Conservation (phyloP, 2,329 filamentous ascomycete genomes). For the Tolypocladium endophyticum region DNA sequence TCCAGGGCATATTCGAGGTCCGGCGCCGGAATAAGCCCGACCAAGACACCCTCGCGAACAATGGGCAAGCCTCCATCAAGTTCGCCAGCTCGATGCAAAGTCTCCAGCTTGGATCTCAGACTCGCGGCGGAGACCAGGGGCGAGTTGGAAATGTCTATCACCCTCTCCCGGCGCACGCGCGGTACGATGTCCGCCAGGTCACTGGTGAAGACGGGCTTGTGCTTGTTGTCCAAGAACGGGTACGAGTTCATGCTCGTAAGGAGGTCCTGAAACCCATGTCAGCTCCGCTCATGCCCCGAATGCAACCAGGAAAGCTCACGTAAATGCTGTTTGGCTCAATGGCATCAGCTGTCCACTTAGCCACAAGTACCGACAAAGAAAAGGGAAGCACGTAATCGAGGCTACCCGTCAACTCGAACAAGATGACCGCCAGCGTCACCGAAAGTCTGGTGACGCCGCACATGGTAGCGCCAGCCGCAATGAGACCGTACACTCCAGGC, state of each 20-base stretch:
- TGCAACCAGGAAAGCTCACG: conserved; percentile 31
- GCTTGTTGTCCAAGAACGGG: conserved; percentile 93
- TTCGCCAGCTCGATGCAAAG: conserved; percentile 76
- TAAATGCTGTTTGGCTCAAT: conserved; percentile 93
- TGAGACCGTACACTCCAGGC: conserved; percentile 91
- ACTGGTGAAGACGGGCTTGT: conserved; percentile 81
- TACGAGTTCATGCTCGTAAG: conserved; percentile 96
- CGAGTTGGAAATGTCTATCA: conserved; percentile 82
- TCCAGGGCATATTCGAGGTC: conserved; percentile 92
- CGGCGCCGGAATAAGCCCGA: conserved; percentile 85
- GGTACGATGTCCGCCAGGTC: conserved; percentile 81
- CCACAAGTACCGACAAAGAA: conserved; percentile 79
- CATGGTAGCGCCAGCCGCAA: conserved; percentile 94
- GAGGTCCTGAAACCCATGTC: conserved; percentile 50
- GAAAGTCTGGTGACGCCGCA: conserved; percentile 91
- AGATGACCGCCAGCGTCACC: conserved; percentile 85
- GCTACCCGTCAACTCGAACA: conserved; percentile 92
- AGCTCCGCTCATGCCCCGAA: conserved; percentile 3
- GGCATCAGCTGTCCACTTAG: conserved; percentile 98
- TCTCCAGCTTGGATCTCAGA: conserved; percentile 70
- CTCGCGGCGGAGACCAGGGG: conserved; percentile 67
- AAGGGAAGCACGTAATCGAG: conserved; percentile 93
- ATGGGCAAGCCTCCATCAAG: conserved; percentile 89
- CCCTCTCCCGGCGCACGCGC: conserved; percentile 59
- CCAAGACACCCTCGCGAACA: conserved; percentile 64